Evolutionary conservation across 768 basidiomycete genomes (phyloP).

Genomic region (Amylocystis lapponica): DNA sequence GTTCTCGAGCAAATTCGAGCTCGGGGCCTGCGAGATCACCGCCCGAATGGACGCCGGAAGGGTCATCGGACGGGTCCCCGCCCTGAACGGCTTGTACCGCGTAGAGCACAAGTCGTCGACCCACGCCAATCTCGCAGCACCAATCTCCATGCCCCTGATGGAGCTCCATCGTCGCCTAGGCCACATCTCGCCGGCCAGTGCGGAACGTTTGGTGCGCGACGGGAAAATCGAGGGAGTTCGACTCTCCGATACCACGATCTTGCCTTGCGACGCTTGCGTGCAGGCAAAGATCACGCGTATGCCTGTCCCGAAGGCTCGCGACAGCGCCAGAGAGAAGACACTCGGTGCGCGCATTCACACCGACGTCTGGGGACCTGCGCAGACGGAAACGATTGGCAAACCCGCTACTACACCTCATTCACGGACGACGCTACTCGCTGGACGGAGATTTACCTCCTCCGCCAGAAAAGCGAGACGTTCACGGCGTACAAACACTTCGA

Average conservation of each 20-base stretch:
- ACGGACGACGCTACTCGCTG: constrained; percentile 23
- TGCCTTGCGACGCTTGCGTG: constrained; percentile 36
- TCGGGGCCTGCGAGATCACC: constrained; percentile 8
- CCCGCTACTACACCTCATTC: constrained; percentile 21
- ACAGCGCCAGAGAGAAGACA: constrained; percentile 20
- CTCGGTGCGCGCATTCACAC: constrained; percentile 35
- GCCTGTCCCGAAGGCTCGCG: constrained; percentile 19
- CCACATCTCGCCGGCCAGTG: constrained; percentile 26
- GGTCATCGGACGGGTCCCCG: background rate
- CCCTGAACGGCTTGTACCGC: constrained; percentile 2
- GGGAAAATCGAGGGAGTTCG: constrained; percentile 27
- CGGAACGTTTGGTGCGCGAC: constrained; percentile 20
- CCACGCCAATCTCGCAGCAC: background rate
- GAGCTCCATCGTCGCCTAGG: constrained; percentile 30
- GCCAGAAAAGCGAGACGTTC: constrained; percentile 30
- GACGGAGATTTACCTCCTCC: constrained; percentile 25
- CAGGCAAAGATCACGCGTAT: constrained; percentile 35
- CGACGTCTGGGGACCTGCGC: constrained; percentile 43
- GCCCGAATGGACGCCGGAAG: background rate
- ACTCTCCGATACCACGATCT: constrained; percentile 10
- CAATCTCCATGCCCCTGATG: background rate
- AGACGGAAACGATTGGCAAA: constrained; percentile 19
- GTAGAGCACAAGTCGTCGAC: background rate
- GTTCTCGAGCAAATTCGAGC: background rate
- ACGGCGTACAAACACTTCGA: constrained; percentile 27